Evolutionary conservation across 2,329 filamentous ascomycete genomes (phyloP).

Genomic region (Penicillium sp.): DNA sequence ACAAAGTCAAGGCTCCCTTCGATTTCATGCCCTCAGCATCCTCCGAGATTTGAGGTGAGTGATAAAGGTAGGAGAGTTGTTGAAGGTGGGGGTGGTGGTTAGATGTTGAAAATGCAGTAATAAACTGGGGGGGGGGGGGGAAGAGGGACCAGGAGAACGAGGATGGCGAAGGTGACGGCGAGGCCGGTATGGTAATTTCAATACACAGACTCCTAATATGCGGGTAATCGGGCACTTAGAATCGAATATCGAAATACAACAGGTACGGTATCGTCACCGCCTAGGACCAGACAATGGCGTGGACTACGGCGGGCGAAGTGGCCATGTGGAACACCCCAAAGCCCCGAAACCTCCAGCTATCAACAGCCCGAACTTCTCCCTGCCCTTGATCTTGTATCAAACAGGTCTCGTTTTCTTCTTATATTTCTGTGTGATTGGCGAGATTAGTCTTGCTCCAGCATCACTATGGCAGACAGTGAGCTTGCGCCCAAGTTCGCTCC

Average conservation of each 20-base stretch:
- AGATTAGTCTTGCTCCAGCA: not conserved
- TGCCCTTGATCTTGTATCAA: constrained; percentile 9
- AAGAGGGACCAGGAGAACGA: constrained; percentile 19
- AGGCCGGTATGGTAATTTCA: constrained; percentile 23
- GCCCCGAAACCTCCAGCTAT: constrained; percentile 8
- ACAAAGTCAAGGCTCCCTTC: constrained; percentile 40
- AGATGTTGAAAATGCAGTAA: constrained; percentile 26
- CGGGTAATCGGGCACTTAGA: not conserved
- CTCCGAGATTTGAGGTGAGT: constrained; percentile 21
- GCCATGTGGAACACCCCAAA: constrained; percentile 23
- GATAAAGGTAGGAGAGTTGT: constrained; percentile 10
- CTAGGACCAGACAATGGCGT: constrained; percentile 12
- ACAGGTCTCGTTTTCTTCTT: constrained; percentile 7
- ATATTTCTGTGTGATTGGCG: not conserved
- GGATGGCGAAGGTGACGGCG: constrained; percentile 22
- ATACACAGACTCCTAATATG: constrained; percentile 10
- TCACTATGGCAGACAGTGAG: constrained; percentile 50
- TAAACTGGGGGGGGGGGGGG: constrained; percentile 21
- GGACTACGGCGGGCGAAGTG: constrained; percentile 27
- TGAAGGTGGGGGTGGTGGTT: constrained; percentile 16
- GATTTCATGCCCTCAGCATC: constrained; percentile 44
- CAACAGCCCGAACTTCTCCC: constrained; percentile 6
- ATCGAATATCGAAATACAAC: not conserved
- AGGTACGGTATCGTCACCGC: constrained; percentile 22
- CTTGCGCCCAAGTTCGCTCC: constrained; percentile 64